Evolutionary conservation across 768 basidiomycete species (phyloP).

Genomic region (Suillus bovinus): DNA sequence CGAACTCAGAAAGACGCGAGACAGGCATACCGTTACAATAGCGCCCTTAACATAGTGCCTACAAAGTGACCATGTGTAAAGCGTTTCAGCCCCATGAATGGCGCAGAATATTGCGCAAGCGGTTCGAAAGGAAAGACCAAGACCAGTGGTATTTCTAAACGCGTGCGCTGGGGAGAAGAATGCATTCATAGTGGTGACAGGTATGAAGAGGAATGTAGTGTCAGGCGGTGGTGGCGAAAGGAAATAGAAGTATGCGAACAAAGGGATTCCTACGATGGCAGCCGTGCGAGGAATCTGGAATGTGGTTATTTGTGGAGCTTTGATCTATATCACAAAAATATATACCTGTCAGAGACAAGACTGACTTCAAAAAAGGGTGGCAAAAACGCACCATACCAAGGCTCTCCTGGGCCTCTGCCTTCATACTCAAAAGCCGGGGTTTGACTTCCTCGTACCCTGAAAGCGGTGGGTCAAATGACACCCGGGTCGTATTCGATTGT

Average conservation of each 20-base stretch:
- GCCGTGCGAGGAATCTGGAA: constrained; percentile 51
- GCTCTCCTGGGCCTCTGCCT: constrained; percentile 74
- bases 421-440: constrained; percentile 78
- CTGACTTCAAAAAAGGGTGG: background rate
- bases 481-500: constrained; percentile 43
- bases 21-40: constrained; percentile 19
- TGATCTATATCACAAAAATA: constrained; percentile 42
- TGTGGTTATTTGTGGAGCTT: constrained; percentile 57
- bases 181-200: constrained; percentile 14
- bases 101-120: constrained; percentile 8
- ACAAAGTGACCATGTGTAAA: constrained; percentile 34
- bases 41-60: constrained; percentile 25
- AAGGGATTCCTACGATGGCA: constrained; percentile 23
- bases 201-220: constrained; percentile 12
- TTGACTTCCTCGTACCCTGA: constrained; percentile 80
- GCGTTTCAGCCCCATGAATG: constrained; percentile 25
- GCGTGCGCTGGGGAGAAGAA: constrained; percentile 24
- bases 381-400: constrained; percentile 67
- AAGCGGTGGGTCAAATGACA: constrained; percentile 72
- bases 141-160: constrained; percentile 19
- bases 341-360: background rate
- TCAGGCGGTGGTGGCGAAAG: constrained; percentile 16
- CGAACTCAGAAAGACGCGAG: background rate
- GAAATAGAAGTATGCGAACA: constrained; percentile 20
- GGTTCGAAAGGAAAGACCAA: constrained; percentile 14